Base-by-base conservation (phyloP, 192 early-diverging fungal genomes). In the Pecoramyces ruminantium region DNA sequence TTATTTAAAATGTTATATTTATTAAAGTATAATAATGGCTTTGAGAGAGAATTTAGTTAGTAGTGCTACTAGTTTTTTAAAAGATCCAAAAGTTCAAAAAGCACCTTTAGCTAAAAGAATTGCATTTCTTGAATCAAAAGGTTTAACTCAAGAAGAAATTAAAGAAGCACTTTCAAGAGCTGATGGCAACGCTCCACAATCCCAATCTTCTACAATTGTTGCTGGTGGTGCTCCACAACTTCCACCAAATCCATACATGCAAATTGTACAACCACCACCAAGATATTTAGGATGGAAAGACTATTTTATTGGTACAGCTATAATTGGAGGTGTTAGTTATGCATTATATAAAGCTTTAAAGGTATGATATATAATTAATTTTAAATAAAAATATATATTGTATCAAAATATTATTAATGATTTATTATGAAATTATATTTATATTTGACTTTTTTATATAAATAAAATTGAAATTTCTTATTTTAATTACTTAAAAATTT, bases 81-180 rank as follows among this genome's bases (percentile, higher is more conserved):
- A 86, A 28, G 96, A 99, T 86, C 93, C 96, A 42, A 95, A 96
- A 82, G 97, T 99, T 18, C 93, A 94, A 83, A 84, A 90, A 15
- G 91, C 94, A 21, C 90, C 98, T 0, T 85, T 99, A 28, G 94
- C 95, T 38, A 97, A 97, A 81, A 92, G 94, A 78, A 87, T 97
- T 30, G 91, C 97, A n/a, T 99, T 99, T 85, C 88, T 99, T 29
- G 95, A 98, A 83, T 92, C 92, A 67, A 99, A 99, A 87, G 98
- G 98, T 0, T 85, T 99, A 81, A 94, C 93, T 29, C 86, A 90
- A 18, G 92, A 91, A 27, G 98, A 99, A 86, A 97, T 99, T 81
- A 93, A 98, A 79, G 92, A 89, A 77, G 97, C 96, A 13, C 86
- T 95, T 83, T 86, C 87, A n/a, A 86, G 91, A 30, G 88, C 88